Base-by-base conservation (phyloP, 768 basidiomycete species). In the Lactarius evosmus region DNA sequence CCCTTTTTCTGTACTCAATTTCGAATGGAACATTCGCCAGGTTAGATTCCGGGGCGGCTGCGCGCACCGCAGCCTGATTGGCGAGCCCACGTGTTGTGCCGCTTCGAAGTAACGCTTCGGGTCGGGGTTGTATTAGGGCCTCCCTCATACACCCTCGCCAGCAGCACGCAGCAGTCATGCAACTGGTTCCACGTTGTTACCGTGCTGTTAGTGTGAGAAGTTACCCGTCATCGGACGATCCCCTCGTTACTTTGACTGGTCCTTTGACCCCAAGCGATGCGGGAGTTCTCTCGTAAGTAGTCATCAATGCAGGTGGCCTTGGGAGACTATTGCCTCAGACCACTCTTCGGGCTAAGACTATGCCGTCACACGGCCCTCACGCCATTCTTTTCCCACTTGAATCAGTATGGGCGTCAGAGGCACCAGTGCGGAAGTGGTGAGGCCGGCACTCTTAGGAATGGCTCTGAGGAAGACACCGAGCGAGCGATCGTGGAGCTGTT, bases 191-290 rank as follows among this genome's bases (percentile, higher is more conserved):
- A 32, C 54, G 59, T 61, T 65, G 46, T 51, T 56, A 41, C 32
- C 59, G 38, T 22, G 32, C 63, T 11, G 32, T 33, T 41, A 40
- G 27, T 41, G 25, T 56, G 49, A 52, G 49, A 34, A 17, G n/a
- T 51, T 12, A 36, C 25, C 22, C 7, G 32, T 36, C 54, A 63
- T 53, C 27, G 55, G 55, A 38, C 60, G 63, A 64, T 64, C 53
- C 40, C 58, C 38, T 58, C 62, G 62, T 63, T 27, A 53, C 34
- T 53, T 51, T 53, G 33, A 63, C 56, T 44, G 41, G n/a, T 36
- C 22, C 32, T 46, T 17, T 25, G 27, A 30, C n/a, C 32, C 19
- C 38, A 32, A 44, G 25, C 40, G 46, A 52, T 41, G 51, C n/a
- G 4, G 40, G 38, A 44, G 41, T 41, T 32, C 38, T 36, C 50